Conservation (phyloP, 1,284 basidiomycete species). For the Apiotrichum brassicae region DNA sequence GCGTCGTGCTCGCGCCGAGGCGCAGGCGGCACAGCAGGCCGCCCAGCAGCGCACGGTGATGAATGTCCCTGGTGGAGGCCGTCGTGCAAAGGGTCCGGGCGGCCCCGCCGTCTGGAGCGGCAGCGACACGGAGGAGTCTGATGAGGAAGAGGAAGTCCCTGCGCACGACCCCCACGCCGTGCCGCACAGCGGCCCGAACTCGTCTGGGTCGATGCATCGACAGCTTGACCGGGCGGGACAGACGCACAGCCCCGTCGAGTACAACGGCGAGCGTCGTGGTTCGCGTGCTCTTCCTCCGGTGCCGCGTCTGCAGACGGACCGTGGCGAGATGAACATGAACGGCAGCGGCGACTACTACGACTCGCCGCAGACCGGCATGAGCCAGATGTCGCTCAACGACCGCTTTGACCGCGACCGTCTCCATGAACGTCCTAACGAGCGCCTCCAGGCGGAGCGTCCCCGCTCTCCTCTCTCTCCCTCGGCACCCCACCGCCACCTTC, state of each 20-base stretch:
- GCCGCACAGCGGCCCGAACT: background rate
- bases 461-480: slow-evolving; percentile 12
- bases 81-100: slow-evolving; percentile 13
- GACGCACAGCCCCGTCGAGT: background rate
- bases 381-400: slow-evolving; percentile 7
- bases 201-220: background rate
- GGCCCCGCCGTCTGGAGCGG: slow-evolving; percentile 4
- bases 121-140: slow-evolving; percentile 28
- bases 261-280: slow-evolving; percentile 1
- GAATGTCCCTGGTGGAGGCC: slow-evolving; percentile 40
- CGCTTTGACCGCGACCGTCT: slow-evolving; percentile 4
- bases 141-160: slow-evolving; percentile 69
- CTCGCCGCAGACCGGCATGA: background rate
- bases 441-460: slow-evolving; percentile 1
- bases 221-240: background rate
- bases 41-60: slow-evolving; percentile 56
- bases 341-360: slow-evolving; percentile 11
- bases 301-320: slow-evolving; percentile 6
- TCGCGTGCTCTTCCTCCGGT: slow-evolving; percentile 26
- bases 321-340: background rate
- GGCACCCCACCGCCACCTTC: slow-evolving; percentile 17
- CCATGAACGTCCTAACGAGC: slow-evolving; percentile 6
- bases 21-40: slow-evolving; percentile 53
- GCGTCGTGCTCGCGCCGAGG: slow-evolving; percentile 71
- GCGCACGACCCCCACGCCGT: slow-evolving; percentile 57